Evolutionary conservation across 1,284 basidiomycete species (phyloP).

Genomic region (Rhodotorula sp.): DNA sequence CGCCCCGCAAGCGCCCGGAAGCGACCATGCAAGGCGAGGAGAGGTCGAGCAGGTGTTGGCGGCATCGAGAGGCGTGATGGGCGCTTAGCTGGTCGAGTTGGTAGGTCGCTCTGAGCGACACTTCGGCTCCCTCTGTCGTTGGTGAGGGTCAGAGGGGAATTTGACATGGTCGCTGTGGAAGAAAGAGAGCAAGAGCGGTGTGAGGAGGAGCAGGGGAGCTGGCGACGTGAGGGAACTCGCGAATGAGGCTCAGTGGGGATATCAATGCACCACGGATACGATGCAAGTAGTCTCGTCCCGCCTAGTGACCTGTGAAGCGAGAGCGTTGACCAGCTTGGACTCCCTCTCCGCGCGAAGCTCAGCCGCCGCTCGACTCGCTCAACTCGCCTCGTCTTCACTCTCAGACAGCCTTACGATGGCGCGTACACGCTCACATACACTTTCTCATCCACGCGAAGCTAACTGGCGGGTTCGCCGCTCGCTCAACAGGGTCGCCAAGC

Average conservation of each 20-base stretch:
- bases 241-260: no score
- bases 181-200: not conserved
- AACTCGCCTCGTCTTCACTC: no score
- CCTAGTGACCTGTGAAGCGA: no score
- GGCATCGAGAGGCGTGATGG: not conserved
- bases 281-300: no score
- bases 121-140: constrained; percentile 11
- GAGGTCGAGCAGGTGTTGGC: not conserved
- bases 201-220: no score
- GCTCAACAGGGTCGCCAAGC: constrained; percentile 31
- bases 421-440: not conserved
- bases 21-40: no score
- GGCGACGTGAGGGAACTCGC: no score
- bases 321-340: no score
- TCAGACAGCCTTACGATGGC: not conserved
- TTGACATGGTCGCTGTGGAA: constrained; percentile 10
- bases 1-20: no score
- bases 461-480: not conserved
- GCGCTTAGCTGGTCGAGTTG: constrained; percentile 7
- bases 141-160: constrained; percentile 12
- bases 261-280: no score
- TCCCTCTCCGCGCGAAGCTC: no score
- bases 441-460: not conserved
- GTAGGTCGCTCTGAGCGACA: constrained; percentile 5
- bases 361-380: no score